Evolutionary conservation across 2,329 filamentous ascomycete species (phyloP), one percentile per base, ranked within the genome.

Genomic region (Fusarium cicatricum): DNA sequence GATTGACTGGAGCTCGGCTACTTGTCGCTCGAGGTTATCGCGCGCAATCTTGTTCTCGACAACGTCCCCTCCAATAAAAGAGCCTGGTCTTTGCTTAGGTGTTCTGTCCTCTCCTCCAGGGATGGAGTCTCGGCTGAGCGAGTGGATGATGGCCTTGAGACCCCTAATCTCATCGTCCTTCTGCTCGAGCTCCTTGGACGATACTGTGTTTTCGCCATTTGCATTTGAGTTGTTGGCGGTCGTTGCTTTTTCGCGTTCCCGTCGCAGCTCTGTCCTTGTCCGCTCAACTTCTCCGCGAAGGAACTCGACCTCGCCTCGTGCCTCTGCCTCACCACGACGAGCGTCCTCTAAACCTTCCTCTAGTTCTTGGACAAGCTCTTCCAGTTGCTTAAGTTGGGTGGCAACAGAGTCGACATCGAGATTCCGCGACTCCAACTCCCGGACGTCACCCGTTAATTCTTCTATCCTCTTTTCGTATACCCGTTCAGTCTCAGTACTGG

Each of bases 131-230:
- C 92, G 85, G 73, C 92, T 97, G 32, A 99, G 82, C 15, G 92
- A 97, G 76, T 98, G 94, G 57, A 99, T 98, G 71, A 99, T 98
- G 37, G 95, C 94, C 76, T 98, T 99, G 62, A 99, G 83, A 40
- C 95, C 95, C 59, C 94, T 86, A 70, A 99, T 98, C 78, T 99
- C 95, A 68, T 99, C 95, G 69, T 99, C 94, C 72, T 96, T 95
- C 71, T 96, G 90, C 71, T 96, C 92, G 26, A 98, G 76, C 61
- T 97, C 92, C 73, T 91, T 91, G 37, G 85, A 83, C 40, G 80
- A 74, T 19, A 80, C 77, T 10, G 78, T 74, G 2, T 81, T 79
- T 11, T 81, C 79, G 21, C 71, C 74, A 46, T 71, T 74, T 32
- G 44, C 43, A 5, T 65, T 60, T 15, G 82, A 83, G 34, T 52